phyloP scores from a whole-genome alignment of 2,329 filamentous ascomycete species.

The Pestalotiopsis sp. region DNA sequence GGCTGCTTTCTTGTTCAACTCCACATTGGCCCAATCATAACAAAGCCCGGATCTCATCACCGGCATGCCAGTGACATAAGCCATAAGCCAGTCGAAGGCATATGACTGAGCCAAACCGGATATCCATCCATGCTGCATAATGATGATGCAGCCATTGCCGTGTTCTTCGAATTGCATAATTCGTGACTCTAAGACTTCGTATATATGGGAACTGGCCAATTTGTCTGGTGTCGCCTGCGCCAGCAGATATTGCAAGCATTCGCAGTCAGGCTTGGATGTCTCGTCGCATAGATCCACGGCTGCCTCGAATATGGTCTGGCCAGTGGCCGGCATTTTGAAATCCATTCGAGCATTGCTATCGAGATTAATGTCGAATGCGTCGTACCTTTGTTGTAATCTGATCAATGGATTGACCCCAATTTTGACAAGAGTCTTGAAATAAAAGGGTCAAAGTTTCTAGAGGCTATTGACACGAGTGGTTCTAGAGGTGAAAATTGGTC shows the following conservation, averaged over 20 bases:
- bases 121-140: not conserved
- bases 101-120: not conserved
- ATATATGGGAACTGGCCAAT: not conserved
- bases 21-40: not conserved
- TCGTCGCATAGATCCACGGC: not conserved
- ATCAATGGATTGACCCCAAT: not conserved
- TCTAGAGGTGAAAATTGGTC: not conserved
- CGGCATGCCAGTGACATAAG: not conserved
- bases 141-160: not conserved
- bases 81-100: not conserved
- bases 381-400: not conserved
- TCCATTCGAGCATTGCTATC: not conserved
- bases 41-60: not conserved
- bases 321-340: not conserved
- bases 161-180: not conserved
- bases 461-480: not conserved
- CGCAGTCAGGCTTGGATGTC: not conserved
- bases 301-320: not conserved
- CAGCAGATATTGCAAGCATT: not conserved
- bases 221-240: not conserved
- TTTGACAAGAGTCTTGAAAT: not conserved
- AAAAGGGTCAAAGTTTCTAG: not conserved
- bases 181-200: not conserved
- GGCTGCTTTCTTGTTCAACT: not conserved
- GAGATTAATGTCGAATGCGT: not conserved